A percentile compares a stretch with the other conserved stretches of the same genome.
Evolutionary conservation across 139 green algal genomes (phyloP).

Genomic region (Astrephomene gubernaculifera): DNA sequence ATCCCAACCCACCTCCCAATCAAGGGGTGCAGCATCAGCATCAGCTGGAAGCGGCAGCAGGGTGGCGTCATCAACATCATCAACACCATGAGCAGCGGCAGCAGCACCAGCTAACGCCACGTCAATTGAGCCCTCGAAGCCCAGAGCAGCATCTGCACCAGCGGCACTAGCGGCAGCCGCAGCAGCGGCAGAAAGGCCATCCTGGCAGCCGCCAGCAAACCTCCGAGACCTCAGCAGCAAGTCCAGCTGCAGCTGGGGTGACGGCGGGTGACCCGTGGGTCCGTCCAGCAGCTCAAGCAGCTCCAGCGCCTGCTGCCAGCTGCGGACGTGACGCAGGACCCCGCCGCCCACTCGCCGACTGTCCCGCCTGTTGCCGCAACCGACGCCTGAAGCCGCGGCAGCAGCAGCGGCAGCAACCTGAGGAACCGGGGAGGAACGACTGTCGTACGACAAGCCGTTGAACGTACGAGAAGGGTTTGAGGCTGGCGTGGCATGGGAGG

Average conservation of each 20-base stretch:
- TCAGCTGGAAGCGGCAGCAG: too few species aligned
- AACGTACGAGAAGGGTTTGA: too few species aligned
- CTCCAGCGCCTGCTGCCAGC: background rate
- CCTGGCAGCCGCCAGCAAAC: background rate
- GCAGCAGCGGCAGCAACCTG: background rate
- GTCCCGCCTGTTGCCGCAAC: background rate
- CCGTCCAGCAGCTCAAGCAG: background rate
- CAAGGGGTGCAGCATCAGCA: too few species aligned
- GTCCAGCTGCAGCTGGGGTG: slow-evolving; percentile 5
- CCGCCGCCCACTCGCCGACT: background rate
- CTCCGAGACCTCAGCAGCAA: background rate
- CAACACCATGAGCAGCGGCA: too few species aligned
- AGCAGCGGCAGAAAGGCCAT: background rate
- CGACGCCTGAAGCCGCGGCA: background rate
- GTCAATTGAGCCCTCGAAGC: background rate
- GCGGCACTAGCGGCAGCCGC: background rate
- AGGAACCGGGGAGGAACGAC: background rate
- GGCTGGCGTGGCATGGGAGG: too few species aligned
- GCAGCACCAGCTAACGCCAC: too few species aligned
- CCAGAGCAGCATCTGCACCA: background rate
- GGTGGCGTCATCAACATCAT: background rate
- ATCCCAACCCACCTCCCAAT: slow-evolving; percentile 22
- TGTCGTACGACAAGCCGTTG: too few species aligned
- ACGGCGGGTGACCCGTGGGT: background rate
- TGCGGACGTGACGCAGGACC: background rate